Conservation (phyloP, 169 alveolate genomes). For the Miamiensis avidus region DNA sequence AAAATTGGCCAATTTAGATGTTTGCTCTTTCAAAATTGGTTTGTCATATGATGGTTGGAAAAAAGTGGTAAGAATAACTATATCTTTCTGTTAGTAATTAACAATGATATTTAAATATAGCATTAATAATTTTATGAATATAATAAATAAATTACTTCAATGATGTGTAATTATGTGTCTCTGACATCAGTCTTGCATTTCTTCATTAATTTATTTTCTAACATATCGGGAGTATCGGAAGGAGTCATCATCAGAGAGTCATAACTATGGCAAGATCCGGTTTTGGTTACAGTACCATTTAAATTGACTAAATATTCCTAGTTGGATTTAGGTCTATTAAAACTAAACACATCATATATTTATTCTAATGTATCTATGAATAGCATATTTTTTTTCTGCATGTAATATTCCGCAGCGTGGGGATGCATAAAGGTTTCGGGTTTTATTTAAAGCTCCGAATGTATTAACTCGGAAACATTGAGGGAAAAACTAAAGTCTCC, state of each 20-base stretch:
- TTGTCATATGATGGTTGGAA: constrained; percentile 20
- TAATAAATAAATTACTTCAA: background rate
- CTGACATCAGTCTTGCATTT: constrained; percentile 18
- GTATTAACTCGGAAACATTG: constrained; percentile 3
- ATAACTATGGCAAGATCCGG: background rate
- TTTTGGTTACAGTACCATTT: constrained; percentile 8
- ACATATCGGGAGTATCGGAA: background rate
- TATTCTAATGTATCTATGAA: background rate
- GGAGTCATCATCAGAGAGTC: constrained; percentile 7
- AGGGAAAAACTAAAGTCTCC: constrained; percentile 7
- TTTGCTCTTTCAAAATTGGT: constrained; percentile 10
- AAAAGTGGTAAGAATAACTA: constrained; percentile 13
- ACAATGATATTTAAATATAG: too few relatives aligned
- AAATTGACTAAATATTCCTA: constrained; percentile 3
- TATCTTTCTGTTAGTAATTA: background rate
- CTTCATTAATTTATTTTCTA: constrained; percentile 3
- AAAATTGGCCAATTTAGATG: constrained; percentile 13
- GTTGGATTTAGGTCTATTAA: constrained; percentile 2
- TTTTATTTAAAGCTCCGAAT: background rate
- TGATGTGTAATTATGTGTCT: background rate
- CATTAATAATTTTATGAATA: too few relatives aligned
- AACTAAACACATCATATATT: constrained; percentile 8
- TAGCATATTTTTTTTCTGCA: constrained; percentile 6
- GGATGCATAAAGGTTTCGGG: background rate
- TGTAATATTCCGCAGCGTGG: constrained; percentile 8